Evolutionary conservation across 352 stramenopile genomes (phyloP).

Genomic region (Globisporangium splendens): DNA sequence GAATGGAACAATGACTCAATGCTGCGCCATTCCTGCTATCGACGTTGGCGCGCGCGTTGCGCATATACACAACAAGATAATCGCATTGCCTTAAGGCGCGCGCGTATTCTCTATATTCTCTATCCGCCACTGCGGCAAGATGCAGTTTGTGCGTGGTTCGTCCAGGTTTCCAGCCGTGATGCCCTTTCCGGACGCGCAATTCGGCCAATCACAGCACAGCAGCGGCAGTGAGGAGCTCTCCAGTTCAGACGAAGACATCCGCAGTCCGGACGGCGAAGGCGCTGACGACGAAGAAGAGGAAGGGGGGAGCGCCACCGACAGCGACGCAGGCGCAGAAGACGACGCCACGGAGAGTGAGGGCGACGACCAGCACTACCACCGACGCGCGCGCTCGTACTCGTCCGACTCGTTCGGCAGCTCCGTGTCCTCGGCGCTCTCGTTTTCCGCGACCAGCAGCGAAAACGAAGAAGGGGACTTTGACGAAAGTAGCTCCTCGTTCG

Average conservation of each 20-base stretch:
- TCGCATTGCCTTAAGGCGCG: too few relatives aligned
- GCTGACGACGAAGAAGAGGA: constrained; percentile 5
- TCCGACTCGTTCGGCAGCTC: constrained; percentile 9
- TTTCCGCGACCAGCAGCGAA: constrained; percentile 12
- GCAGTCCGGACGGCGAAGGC: constrained; percentile 5
- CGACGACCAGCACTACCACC: too few relatives aligned
- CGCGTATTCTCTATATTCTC: too few relatives aligned
- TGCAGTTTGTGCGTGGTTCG: background rate
- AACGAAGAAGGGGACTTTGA: background rate
- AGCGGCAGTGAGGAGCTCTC: constrained; percentile 2
- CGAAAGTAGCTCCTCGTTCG: background rate
- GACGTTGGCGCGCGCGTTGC: too few relatives aligned
- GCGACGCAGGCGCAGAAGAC: constrained; percentile 2
- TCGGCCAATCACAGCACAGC: constrained; percentile 15
- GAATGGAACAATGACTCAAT: too few relatives aligned
- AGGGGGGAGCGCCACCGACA: background rate
- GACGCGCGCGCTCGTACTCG: background rate
- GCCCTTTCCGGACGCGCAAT: constrained; percentile 8
- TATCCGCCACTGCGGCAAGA: background rate
- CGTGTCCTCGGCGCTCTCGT: constrained; percentile 14
- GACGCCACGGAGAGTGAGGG: background rate
- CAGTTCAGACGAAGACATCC: too few relatives aligned
- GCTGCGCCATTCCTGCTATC: too few relatives aligned
- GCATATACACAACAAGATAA: too few relatives aligned
- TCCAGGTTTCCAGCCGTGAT: constrained; percentile 9